Base-by-base conservation (phyloP, 2,329 filamentous ascomycete species). In the Tolypocladium guangdongense region DNA sequence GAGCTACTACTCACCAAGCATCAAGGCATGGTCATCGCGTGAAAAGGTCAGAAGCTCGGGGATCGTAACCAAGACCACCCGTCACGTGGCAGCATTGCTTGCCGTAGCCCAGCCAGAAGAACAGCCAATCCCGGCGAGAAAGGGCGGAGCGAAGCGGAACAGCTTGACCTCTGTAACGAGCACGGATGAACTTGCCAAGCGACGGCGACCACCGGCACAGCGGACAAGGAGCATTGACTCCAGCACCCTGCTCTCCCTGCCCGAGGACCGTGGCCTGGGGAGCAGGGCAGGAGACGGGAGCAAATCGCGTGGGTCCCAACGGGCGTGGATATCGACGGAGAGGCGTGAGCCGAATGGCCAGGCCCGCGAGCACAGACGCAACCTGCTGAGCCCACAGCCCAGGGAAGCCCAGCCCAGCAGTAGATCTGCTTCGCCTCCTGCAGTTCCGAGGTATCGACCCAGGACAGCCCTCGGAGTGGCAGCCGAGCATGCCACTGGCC, bases 1-100 rank as follows among this genome's bases (percentile, higher is more conserved):
- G 30, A 5, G 1, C 27, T 3, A n/a, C 39, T 7, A 8, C 20
- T 66, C 67, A 2, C 72, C 70, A 3, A 46, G 14, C 43, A 11
- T n/a, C 43, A n/a, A 16, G 43, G 27, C 24, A 3, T 32, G 18
- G 24, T 8, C 43, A 2, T 32, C 11, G 24, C 24, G 43, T 2
- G 43, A 32, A 30, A n/a, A 4, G 24, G 16, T 8, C 43, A 18
- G 24, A n/a, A 46, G 11, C 7, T 6, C 11, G 4, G 7, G 43
- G 4, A 16, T 2, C 16, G 8, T 2, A 6, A 37, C 43, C 22
- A 50, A 33, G 8, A n/a, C 16, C 27, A 11, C 11, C 8, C 16
- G 16, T 10, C 43, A n/a, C 4, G 24, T 32, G 14, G 35, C 14
- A 1, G 24, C 22, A 1, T 11, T 49, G 35, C 47, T 22, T 20